Evolutionary conservation across 140 eudicot species (phyloP).

Genomic region (Flaveria floridana): DNA sequence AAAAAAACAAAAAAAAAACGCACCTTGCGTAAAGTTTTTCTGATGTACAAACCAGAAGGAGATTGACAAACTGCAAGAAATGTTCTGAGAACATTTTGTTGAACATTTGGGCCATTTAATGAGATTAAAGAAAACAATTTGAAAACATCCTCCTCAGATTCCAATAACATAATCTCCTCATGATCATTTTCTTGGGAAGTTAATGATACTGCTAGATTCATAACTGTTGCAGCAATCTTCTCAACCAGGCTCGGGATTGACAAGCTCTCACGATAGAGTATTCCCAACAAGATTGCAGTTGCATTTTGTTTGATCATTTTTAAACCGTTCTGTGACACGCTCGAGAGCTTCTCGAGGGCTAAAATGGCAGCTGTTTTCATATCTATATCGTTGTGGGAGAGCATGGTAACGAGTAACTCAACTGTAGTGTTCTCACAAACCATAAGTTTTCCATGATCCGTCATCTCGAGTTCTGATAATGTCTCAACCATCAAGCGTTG

Average conservation of each 20-base stretch:
- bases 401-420: constrained; percentile 44
- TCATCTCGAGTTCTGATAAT: constrained; percentile 50
- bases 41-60: constrained; percentile 40
- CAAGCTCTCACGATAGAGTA: constrained; percentile 51
- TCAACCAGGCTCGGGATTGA: constrained; percentile 46
- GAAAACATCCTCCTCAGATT: constrained; percentile 52
- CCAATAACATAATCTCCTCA: constrained; percentile 27
- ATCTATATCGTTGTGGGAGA: constrained; percentile 36
- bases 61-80: constrained; percentile 48
- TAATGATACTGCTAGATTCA: constrained; percentile 47
- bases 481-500: constrained; percentile 45
- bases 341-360: constrained; percentile 47
- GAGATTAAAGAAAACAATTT: constrained; percentile 54
- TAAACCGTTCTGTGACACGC: constrained; percentile 45
- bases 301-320: constrained; percentile 49
- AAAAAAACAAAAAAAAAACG: neutral
- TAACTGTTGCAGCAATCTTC: constrained; percentile 41
- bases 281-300: constrained; percentile 37
- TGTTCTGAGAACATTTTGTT: constrained; percentile 47
- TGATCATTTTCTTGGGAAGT: constrained; percentile 24
- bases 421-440: constrained; percentile 41
- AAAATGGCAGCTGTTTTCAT: constrained; percentile 44
- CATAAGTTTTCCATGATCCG: constrained; percentile 43
- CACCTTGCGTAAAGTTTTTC: constrained; percentile 47
- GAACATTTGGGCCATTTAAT: constrained; percentile 44